Base-by-base conservation (phyloP, 2,329 filamentous ascomycete species). In the Claviceps pusilla region DNA sequence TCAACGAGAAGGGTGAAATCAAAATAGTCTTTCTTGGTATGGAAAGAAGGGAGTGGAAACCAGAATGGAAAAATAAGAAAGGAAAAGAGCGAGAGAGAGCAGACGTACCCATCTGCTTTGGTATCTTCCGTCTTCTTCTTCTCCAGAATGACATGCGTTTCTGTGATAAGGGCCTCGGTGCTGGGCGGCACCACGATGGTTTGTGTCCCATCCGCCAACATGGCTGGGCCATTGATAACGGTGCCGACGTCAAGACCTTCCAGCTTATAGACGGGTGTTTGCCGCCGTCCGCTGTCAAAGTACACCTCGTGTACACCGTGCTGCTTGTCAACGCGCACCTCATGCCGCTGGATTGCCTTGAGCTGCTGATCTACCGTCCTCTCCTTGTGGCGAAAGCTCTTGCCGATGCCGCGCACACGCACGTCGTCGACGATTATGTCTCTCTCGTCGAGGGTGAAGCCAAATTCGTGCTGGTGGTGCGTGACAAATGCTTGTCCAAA, bases 391-490 rank as follows among this genome's bases (percentile, higher is more conserved):
- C 86, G 78, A 66, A 90, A 91, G 48, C 87, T 91, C 74, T 89
- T 94, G 49, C 88, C 90, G 57, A 95, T 94, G 14, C 89, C 89
- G 55, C 91, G 78, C 5, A 90, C 87, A 45, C 90, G 83, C 3
- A 95, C 86, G 66, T 95, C 90, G 58, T 95, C 90, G 7, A 96
- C 77, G 48, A 95, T 89, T 53, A 95, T 87, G 60, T 95, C 88
- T 54, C 89, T 77, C 56, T 94, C 87, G 29, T 80, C 76, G 2
- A 96, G 73, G 0, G 87, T 94, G 64, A 96, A 96, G 0, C 89
- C 89, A 64, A 96, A 96, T 64, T 96, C 90, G 64, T 93, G 89
- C 52, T 89, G 83, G 64, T 96, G 90, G 61, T 95, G 88, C 61
- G 83, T 82, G 37, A 94, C 75, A 63, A 97, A 96, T 0, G 88